Evolutionary conservation across 805 yeast genomes (phyloP), one percentile per base, ranked within the genome.

Genomic region (Candida caryicola): DNA sequence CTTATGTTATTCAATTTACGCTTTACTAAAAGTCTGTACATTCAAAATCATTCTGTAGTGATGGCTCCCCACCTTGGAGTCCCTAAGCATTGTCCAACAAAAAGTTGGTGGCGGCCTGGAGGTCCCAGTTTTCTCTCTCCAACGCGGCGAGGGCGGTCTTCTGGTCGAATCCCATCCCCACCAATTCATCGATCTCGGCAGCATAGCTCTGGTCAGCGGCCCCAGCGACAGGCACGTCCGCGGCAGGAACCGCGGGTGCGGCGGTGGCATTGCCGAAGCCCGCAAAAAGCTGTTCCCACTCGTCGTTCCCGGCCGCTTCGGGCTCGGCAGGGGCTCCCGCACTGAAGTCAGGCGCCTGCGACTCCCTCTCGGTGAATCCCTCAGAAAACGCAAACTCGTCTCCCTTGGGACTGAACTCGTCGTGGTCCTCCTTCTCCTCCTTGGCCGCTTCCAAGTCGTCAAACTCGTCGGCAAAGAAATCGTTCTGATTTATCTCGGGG

Each of bases 211-310:
- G 9, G 15, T 14, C 10, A 17, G 15, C 14, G 23, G 14, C 23
- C 41, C 2, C 10, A 23, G 31, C 17, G 14, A 41, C 13, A 54
- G 50, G 28, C 40, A 44, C 18, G 44, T 50, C 12, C 10, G 45
- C 41, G 18, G 32, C 29, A 10, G 41, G 47, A 9, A 46, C 41
- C 3, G 28, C 28, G 5, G 30, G 23, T 4, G 41, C 19, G 4
- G 53, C 50, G 4, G 49, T 40, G 4, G 55, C 53, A 44, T 82
- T 83, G 13, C 91, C 90, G 57, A 86, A 85, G 0, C 95, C 95
- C 3, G 95, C 91, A 66, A 89, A 89, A 17, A 89, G 74, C 63
- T 87, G 90, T 54, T 89, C 96, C 97, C 97, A 89, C 59, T 89
- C 97, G 52, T 87, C 95, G 37, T 71, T 74, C 21, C 64, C 42